Conservation (phyloP, 2,329 filamentous ascomycete genomes). For the Microascus cirrosus region DNA sequence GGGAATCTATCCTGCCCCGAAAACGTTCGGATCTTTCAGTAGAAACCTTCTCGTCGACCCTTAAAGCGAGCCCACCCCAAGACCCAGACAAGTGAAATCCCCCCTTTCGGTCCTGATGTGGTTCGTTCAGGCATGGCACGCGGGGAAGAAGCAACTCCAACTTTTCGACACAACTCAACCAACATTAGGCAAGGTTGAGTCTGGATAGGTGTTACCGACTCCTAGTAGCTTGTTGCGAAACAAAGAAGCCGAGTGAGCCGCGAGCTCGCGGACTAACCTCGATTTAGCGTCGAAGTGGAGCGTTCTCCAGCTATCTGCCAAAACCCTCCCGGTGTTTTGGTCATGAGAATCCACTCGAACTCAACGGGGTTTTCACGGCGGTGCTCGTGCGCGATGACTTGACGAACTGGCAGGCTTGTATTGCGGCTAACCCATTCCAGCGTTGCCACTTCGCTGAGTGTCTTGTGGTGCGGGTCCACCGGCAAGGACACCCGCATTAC, state of each 20-base stretch:
- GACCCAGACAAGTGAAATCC: no score
- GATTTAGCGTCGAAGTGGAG: conserved; percentile 20
- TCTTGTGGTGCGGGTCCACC: conserved; percentile 22
- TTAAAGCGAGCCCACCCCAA: no score
- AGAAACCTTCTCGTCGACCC: no score
- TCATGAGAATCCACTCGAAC: conserved; percentile 30
- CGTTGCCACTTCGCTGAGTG: conserved; percentile 25
- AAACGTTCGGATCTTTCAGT: no score
- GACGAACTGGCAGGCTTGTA: conserved; percentile 20
- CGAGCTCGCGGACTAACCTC: conserved; percentile 16
- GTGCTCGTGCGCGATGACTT: conserved; percentile 19
- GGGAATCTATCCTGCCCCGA: no score
- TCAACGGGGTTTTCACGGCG: conserved; percentile 20
- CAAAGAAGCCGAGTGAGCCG: conserved; percentile 17
- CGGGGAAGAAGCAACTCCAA: no score
- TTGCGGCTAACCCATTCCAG: conserved; percentile 17
- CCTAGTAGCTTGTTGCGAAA: conserved; percentile 2
- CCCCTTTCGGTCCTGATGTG: no score
- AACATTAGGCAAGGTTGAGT: conserved; percentile 9
- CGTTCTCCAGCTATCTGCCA: conserved; percentile 11
- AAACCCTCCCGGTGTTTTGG: conserved; percentile 14
- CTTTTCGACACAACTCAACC: conserved; percentile 17
- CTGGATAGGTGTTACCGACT: not conserved
- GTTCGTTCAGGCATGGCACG: no score
- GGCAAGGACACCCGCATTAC: conserved; percentile 25